A percentile compares a stretch with the other conserved stretches of the same genome.
Conservation (phyloP, 345 rosid species). For the Eucalyptus virginea region DNA sequence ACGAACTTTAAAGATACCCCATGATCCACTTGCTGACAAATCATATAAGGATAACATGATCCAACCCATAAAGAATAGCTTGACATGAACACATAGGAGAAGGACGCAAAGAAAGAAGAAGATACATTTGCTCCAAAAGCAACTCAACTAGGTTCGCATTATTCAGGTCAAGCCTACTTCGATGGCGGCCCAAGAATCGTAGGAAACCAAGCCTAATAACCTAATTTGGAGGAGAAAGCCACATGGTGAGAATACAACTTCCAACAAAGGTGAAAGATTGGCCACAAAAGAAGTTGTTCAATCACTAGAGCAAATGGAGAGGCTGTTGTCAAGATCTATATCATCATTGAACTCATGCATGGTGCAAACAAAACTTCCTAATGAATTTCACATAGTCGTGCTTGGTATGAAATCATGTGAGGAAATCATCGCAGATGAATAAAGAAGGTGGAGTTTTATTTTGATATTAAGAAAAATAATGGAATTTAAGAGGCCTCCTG, state of each 20-base stretch:
- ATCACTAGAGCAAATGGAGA: background rate
- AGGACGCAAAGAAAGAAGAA: background rate
- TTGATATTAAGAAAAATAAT: too few relatives aligned
- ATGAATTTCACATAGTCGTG: background rate
- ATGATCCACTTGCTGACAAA: too few relatives aligned
- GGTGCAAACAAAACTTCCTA: background rate
- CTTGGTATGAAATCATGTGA: background rate
- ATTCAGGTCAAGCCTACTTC: background rate
- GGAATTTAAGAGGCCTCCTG: too few relatives aligned
- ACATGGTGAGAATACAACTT: background rate
- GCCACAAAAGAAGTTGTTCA: background rate
- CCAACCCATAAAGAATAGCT: too few relatives aligned
- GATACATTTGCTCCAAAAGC: background rate
- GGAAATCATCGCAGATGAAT: background rate
- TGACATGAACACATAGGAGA: background rate
- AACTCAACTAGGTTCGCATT: background rate
- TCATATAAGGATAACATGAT: too few relatives aligned
- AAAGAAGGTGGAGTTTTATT: too few relatives aligned
- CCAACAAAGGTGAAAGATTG: background rate
- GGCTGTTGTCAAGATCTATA: background rate
- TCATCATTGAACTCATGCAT: background rate
- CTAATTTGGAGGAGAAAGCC: background rate
- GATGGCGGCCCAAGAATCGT: background rate
- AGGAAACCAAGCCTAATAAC: background rate
- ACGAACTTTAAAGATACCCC: too few relatives aligned